Conservation (phyloP, 2,329 filamentous ascomycete species). For the Drechslera avenae region DNA sequence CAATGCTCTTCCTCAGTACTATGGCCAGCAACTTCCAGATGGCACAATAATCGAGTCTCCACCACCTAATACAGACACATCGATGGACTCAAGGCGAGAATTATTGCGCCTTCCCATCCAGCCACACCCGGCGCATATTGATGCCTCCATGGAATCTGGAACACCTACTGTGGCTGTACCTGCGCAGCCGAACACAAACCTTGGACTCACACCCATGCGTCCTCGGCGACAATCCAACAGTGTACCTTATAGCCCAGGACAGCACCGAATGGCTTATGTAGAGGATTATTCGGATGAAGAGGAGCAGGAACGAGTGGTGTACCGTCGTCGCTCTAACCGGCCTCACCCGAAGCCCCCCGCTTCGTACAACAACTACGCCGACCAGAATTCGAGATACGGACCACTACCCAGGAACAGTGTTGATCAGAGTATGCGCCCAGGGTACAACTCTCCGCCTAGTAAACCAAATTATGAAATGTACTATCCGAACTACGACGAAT, state of each 20-base stretch:
- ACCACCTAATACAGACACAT: slow-evolving; percentile 18
- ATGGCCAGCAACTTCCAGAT: slow-evolving; percentile 38
- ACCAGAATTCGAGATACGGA: slow-evolving; percentile 20
- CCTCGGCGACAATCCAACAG: slow-evolving; percentile 16
- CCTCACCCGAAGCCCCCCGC: slow-evolving; percentile 32
- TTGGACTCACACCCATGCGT: slow-evolving; percentile 11
- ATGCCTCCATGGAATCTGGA: slow-evolving; percentile 15
- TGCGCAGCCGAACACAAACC: slow-evolving; percentile 11
- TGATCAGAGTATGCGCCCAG: slow-evolving; percentile 16
- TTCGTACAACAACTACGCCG: slow-evolving; percentile 27
- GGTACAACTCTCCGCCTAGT: slow-evolving; percentile 26
- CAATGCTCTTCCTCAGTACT: slow-evolving; percentile 32
- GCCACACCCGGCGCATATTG: slow-evolving; percentile 33
- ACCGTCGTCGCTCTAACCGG: slow-evolving; percentile 32
- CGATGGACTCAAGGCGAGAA: slow-evolving; percentile 34
- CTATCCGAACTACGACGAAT: slow-evolving; percentile 32
- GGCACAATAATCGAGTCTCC: slow-evolving; percentile 37
- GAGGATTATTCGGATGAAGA: slow-evolving; percentile 40
- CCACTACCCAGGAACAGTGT: slow-evolving; percentile 19
- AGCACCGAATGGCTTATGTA: slow-evolving; percentile 24
- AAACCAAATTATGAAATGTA: slow-evolving; percentile 32
- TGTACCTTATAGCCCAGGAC: slow-evolving; percentile 10
- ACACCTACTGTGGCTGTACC: slow-evolving; percentile 18
- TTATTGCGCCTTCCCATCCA: slow-evolving; percentile 37
- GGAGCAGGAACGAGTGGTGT: slow-evolving; percentile 28